Conservation (phyloP, 2,329 filamentous ascomycete species). For the Calonectria naviculata region DNA sequence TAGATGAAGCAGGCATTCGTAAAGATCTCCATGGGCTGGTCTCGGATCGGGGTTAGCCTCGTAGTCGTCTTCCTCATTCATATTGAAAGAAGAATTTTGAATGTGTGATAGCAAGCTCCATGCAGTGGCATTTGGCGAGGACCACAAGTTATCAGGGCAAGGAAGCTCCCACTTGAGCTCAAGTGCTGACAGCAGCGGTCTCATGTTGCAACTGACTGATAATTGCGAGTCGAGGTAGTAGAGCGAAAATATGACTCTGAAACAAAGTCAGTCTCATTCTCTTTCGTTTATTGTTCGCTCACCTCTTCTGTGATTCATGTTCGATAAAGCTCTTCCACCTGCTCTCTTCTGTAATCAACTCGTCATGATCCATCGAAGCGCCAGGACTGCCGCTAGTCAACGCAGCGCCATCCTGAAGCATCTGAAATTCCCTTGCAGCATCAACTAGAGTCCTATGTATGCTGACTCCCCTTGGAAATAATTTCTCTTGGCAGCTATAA, state of each 20-base stretch:
- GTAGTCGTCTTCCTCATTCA: slow-evolving; percentile 26
- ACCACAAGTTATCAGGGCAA: slow-evolving; percentile 22
- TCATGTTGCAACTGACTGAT: slow-evolving; percentile 19
- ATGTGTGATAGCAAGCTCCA: slow-evolving; percentile 18
- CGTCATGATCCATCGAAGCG: slow-evolving; percentile 4
- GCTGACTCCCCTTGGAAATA: slow-evolving; percentile 9
- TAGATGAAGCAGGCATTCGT: slow-evolving; percentile 19
- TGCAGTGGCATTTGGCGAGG: slow-evolving; percentile 11
- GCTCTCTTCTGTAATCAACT: slow-evolving; percentile 1
- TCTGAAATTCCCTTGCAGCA: slow-evolving; percentile 12
- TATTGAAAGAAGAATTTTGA: slow-evolving; percentile 19
- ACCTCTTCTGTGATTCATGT: slow-evolving; percentile 20
- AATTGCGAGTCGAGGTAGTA: slow-evolving; percentile 24
- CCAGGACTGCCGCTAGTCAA: slow-evolving; percentile 10
- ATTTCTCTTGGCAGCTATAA: slow-evolving; percentile 19
- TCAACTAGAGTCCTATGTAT: slow-evolving; percentile 19
- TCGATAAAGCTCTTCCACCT: slow-evolving; percentile 21
- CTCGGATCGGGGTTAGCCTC: slow-evolving; percentile 20
- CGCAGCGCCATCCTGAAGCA: slow-evolving; percentile 18
- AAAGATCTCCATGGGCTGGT: slow-evolving; percentile 21
- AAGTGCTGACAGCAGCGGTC: slow-evolving; percentile 17
- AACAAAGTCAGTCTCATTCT: background rate
- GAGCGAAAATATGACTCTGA: slow-evolving; percentile 17
- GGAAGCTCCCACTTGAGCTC: slow-evolving; percentile 22
- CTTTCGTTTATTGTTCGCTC: background rate